Evolutionary conservation across 108 stramenopile genomes (phyloP).

Genomic region (Licmophora abbreviata): DNA sequence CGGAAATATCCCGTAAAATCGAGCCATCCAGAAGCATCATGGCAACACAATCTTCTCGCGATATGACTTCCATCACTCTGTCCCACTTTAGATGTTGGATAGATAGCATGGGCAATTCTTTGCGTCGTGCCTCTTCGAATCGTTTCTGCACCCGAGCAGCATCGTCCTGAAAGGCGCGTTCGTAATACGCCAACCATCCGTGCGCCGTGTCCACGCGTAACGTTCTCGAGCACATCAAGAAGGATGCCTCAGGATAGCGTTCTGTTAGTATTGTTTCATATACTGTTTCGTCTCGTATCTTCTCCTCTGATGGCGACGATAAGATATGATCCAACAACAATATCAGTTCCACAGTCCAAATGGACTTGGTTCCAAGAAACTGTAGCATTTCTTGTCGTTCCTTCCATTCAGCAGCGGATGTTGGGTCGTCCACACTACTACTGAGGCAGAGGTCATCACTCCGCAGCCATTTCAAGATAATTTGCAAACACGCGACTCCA

Average conservation of each 20-base stretch:
- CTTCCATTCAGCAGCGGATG: constrained; percentile 1
- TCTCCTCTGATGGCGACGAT: no score
- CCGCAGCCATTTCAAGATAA: constrained; percentile 39
- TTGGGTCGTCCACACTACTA: no score
- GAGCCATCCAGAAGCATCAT: constrained; percentile 62
- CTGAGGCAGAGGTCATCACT: no score
- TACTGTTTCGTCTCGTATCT: neutral
- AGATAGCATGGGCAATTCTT: constrained; percentile 20
- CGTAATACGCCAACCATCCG: constrained; percentile 44
- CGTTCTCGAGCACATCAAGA: constrained; percentile 23
- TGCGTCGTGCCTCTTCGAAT: constrained; percentile 12
- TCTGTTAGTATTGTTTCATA: no score
- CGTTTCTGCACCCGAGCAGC: constrained; percentile 34
- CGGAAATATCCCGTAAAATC: constrained; percentile 16
- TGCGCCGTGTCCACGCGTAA: constrained; percentile 45
- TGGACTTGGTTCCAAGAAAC: constrained; percentile 43
- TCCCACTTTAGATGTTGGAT: constrained; percentile 11
- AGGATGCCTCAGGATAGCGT: neutral
- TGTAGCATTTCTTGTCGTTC: constrained; percentile 22
- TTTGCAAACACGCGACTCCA: constrained; percentile 52
- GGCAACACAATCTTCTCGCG: constrained; percentile 46
- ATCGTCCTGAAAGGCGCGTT: constrained; percentile 46
- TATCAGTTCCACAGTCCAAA: constrained; percentile 78
- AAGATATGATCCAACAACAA: constrained; percentile 31
- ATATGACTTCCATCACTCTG: constrained; percentile 37